Evolutionary conservation across 768 basidiomycete species (phyloP), one percentile per base, ranked within the genome.

Genomic region (Termitomyces sp.): DNA sequence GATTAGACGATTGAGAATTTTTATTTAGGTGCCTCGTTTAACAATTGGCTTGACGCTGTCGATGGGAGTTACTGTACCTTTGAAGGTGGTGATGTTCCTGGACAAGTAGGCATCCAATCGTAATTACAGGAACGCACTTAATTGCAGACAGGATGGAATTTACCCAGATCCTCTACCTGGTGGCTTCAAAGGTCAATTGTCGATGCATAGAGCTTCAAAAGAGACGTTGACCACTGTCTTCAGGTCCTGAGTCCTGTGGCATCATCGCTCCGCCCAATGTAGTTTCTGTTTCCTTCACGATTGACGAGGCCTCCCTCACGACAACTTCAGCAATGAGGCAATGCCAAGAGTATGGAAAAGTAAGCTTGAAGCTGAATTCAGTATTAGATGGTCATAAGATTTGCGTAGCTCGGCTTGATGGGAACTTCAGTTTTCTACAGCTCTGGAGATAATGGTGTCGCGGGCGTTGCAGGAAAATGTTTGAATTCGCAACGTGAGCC

Each of bases 371-470:
- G 36, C 32, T 49, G 1, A 20, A 26, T 26, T 46, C 18, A 6
- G 14, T n/a, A 9, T 3, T n/a, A 48, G 23, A 38, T 3, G 36
- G 20, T 13, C 16, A 33, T 53, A 5, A 53, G 20, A 50, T 6
- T 41, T 30, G 23, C 14, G 3, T 23, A 79, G 67, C 81, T 89
- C 41, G 86, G 86, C 23, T 72, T 81, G 26, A 79, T 86, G 55
- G 88, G 87, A 14, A 75, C 82, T n/a, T 82, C 84, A 5, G 58
- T 89, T 4, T 64, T 83, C 32, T 85, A 85, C 70, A 75, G 79
- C 40, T 82, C 82, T 38, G 87, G 88, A 13, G 86, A 89, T 53
- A 32, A 59, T 20, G 63, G 63, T 40, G 63, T 64, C 18, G 63
- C 63, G 5, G 63, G 63, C 2, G 40, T 54, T 54, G 63, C 59